A percentile compares a stretch with the other conserved stretches of the same genome.
phyloP scores from a whole-genome alignment of 169 alveolate genomes.

The Pseudocohnilembus persalinus region DNA sequence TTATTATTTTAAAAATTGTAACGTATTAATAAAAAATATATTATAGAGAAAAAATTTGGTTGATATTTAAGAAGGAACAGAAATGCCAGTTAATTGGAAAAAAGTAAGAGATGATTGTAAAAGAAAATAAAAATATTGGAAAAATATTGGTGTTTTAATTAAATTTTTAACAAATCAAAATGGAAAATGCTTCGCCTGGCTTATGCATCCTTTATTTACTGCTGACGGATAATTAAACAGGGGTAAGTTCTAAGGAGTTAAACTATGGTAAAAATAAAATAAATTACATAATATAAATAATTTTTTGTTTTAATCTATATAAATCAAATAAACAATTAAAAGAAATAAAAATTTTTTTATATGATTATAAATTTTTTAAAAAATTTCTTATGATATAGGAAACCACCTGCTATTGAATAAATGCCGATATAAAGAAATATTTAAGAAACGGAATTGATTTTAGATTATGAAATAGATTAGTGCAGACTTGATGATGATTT shows the following conservation, averaged over 20 bases:
- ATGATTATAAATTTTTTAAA: background rate
- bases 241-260: background rate
- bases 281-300: too few relatives aligned
- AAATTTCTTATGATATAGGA: background rate
- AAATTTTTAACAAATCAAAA: background rate
- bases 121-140: background rate
- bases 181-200: background rate
- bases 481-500: background rate
- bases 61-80: background rate
- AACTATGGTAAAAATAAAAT: background rate
- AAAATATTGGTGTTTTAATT: background rate
- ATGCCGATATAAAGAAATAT: background rate
- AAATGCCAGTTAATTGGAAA: background rate
- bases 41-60: background rate
- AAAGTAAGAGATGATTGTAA: background rate
- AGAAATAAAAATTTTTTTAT: too few relatives aligned
- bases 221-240: background rate
- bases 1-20: too few relatives aligned
- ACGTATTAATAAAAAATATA: too few relatives aligned
- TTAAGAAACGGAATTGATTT: background rate
- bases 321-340: too few relatives aligned
- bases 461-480: background rate
- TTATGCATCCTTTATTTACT: background rate
- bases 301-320: too few relatives aligned
- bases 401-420: background rate